A percentile compares a stretch with the other conserved stretches of the same genome.
These are phyloP conservation scores for Aeminium ludgeri DNA, from an alignment of 495 filamentous ascomycete species.

Conservation along the genomic window DNA sequence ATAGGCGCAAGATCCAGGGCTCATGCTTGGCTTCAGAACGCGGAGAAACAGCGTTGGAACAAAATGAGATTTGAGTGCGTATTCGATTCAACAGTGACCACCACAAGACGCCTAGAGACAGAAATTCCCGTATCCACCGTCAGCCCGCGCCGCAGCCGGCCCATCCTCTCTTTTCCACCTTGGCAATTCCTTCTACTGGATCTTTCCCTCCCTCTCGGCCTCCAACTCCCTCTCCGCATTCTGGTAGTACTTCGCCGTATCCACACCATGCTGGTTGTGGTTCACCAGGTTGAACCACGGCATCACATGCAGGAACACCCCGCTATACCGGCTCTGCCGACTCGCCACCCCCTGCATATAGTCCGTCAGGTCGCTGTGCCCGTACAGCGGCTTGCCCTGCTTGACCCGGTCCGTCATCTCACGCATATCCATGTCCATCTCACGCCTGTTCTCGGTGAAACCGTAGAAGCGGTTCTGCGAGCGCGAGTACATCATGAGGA, in stretches of 20 bases:
- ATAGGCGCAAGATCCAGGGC: too few species aligned
- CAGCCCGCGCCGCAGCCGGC: too few species aligned
- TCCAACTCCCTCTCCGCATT: conserved; percentile 91
- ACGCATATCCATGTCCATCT: conserved; percentile 88
- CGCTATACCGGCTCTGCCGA: conserved; percentile 79
- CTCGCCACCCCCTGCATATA: conserved; percentile 89
- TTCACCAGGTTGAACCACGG: conserved; percentile 98
- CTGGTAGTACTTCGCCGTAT: conserved; percentile 95
- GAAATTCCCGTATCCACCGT: too few species aligned
- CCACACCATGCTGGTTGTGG: conserved; percentile 82
- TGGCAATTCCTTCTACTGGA: too few species aligned
- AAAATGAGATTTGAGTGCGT: too few species aligned
- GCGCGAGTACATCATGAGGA: conserved; percentile 62
- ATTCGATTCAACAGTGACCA: too few species aligned
- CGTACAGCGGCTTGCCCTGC: conserved; percentile 79
- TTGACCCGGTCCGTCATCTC: conserved; percentile 97
- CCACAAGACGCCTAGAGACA: too few species aligned
- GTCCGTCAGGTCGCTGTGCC: conserved; percentile 53
- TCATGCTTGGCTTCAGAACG: too few species aligned
- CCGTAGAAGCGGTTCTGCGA: conserved; percentile 77
- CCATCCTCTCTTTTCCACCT: too few species aligned
- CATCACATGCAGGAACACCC: conserved; percentile 61
- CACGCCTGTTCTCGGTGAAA: conserved; percentile 74
- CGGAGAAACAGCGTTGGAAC: too few species aligned
- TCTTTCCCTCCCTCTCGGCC: conserved; percentile 37